Conservation (phyloP, 106 monocot species). For the Dendrobium catenatum region DNA sequence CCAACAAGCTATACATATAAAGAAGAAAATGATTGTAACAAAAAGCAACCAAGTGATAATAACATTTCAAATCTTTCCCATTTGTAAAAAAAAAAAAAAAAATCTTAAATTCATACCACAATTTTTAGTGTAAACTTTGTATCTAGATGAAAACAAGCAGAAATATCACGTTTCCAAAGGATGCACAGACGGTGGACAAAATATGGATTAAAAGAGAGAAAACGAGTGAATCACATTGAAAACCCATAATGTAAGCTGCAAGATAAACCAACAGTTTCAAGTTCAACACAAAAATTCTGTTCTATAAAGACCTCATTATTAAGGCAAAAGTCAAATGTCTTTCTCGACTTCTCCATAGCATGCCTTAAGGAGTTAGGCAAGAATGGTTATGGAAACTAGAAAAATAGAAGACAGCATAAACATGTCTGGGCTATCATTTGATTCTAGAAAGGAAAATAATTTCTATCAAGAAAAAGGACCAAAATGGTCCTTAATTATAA, state of each 20-base stretch:
- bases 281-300: neutral
- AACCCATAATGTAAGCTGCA: neutral
- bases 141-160: neutral
- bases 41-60: neutral
- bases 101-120: neutral
- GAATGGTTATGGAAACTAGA: neutral
- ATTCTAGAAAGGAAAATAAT: neutral
- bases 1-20: conserved; percentile 38
- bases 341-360: neutral
- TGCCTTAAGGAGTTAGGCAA: neutral
- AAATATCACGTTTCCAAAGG: neutral
- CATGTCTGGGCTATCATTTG: neutral
- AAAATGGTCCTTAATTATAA: no score
- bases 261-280: neutral
- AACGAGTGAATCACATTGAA: neutral
- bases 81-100: neutral
- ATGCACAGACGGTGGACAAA: neutral
- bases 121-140: neutral
- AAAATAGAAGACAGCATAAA: neutral
- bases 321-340: neutral
- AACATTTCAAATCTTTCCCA: neutral
- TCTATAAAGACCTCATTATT: neutral
- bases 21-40: conserved; percentile 4
- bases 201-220: neutral
- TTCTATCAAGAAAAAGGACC: neutral